Percentiles rank a stretch among this genome's conserved stretches.
Evolutionary conservation across 257 asterid genomes (phyloP).

Genomic region (Solanum corneliomulleri): DNA sequence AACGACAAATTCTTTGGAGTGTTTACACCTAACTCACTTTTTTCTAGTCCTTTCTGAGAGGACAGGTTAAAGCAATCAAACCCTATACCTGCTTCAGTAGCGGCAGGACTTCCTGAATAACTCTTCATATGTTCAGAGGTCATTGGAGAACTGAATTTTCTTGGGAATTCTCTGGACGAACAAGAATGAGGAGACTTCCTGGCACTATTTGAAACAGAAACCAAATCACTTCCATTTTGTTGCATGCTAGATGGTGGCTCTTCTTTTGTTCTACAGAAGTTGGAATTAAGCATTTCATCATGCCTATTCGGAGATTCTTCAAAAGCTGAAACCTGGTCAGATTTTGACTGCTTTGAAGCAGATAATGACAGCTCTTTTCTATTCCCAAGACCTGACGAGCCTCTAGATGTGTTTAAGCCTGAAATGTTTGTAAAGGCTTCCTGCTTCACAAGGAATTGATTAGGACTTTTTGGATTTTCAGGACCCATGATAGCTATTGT

Average conservation of each 20-base stretch:
- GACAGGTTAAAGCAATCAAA: slow-evolving; percentile 16
- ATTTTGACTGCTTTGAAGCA: slow-evolving; percentile 21
- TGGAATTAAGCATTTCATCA: slow-evolving; percentile 15
- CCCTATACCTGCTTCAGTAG: slow-evolving; percentile 9
- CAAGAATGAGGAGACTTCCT: slow-evolving; percentile 31
- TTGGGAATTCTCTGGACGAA: slow-evolving; percentile 19
- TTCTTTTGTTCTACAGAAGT: slow-evolving; percentile 11
- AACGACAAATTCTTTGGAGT: not conserved
- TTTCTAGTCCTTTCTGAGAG: slow-evolving; percentile 10
- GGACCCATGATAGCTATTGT: slow-evolving; percentile 26
- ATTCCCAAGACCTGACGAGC: slow-evolving; percentile 12
- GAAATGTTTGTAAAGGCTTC: slow-evolving; percentile 2
- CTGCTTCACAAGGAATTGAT: slow-evolving; percentile 21
- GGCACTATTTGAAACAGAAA: slow-evolving; percentile 26
- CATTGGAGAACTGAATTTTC: slow-evolving; percentile 24
- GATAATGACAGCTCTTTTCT: slow-evolving; percentile 10
- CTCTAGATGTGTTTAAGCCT: slow-evolving; percentile 18
- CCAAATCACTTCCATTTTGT: slow-evolving; percentile 15
- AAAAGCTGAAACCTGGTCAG: slow-evolving; percentile 6
- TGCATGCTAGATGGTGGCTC: slow-evolving; percentile 15
- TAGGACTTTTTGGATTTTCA: slow-evolving; percentile 13
- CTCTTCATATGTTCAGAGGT: slow-evolving; percentile 14
- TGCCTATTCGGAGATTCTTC: slow-evolving; percentile 13
- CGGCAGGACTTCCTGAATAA: slow-evolving; percentile 13
- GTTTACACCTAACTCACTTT: not conserved